Base-by-base conservation (phyloP, 2,329 filamentous ascomycete genomes). In the Huntiella moniliformis region DNA sequence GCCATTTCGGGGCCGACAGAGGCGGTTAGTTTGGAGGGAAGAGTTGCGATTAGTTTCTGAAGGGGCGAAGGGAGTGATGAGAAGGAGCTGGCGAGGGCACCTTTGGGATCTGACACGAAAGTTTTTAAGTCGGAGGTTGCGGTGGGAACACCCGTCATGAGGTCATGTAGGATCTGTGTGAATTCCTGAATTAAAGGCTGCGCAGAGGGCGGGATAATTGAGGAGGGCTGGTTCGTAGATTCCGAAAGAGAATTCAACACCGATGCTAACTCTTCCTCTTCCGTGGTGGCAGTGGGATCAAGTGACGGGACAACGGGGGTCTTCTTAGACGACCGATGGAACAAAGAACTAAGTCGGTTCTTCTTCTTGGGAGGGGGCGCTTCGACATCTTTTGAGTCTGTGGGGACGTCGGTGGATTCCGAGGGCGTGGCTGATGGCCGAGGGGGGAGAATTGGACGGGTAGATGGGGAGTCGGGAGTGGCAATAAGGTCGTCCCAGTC, bases 131-230 rank as follows among this genome's bases (percentile, higher is more conserved):
- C 91, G 56, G 81, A 72, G 60, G 92, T 94, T 2, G 91, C 91
- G 0, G 88, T 95, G 3, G 91, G 91, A 1, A 85, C 91, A 51
- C 91, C 91, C 58, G 86, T 87, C 55, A 91, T 74, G 12, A 95
- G 73, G 58, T 98, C 91, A 58, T 88, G 91, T 57, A 98, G 81
- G 32, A 95, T 79, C 47, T 86, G 68, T 1, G 85, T 92, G 68
- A 98, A 98, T 51, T 79, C 76, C 45, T 77, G 73, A 44, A 94
- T 73, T 28, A 94, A 71, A 13, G 28, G 7, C 52, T 84, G 79
- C 51, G 85, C 77, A 3, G 22, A 28, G 22, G 22, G 22, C 22
- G 22, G 22, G 22, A 28, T 28, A 5, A 28, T 28, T 28, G 22
- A 28, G 7, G 22, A 28, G 1, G 22, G 22, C 22, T 28, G 22